Evolutionary conservation across 768 basidiomycete genomes (phyloP).

Genomic region (Lyophyllum semitale): DNA sequence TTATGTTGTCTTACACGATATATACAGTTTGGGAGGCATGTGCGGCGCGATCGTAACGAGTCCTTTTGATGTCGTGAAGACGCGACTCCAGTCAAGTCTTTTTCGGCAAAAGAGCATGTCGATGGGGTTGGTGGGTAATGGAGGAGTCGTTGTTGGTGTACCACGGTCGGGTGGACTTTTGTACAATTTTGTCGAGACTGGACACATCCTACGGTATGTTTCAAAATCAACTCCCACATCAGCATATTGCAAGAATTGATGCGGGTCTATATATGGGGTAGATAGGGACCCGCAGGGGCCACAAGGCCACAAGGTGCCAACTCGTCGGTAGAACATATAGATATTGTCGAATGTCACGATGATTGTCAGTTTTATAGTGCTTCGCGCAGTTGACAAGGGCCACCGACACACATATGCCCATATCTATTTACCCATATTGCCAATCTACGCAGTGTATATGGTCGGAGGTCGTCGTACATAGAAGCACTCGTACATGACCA

Average conservation of each 20-base stretch:
- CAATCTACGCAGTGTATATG: too few relatives aligned
- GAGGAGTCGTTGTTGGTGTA: conserved; percentile 37
- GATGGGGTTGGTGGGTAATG: conserved; percentile 39
- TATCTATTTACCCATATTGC: too few relatives aligned
- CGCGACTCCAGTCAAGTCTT: conserved; percentile 89
- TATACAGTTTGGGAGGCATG: conserved; percentile 89
- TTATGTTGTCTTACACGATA: background rate
- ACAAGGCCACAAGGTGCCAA: too few relatives aligned
- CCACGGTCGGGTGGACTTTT: conserved; percentile 61
- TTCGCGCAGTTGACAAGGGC: too few relatives aligned
- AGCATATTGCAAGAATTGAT: background rate
- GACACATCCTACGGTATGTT: conserved; percentile 77
- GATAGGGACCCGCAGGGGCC: too few relatives aligned
- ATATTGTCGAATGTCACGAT: too few relatives aligned
- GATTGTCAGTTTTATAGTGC: too few relatives aligned
- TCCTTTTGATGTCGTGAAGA: conserved; percentile 98
- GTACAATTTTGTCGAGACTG: conserved; percentile 95
- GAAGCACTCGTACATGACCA: too few relatives aligned
- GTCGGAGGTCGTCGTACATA: too few relatives aligned
- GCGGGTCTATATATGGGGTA: too few relatives aligned
- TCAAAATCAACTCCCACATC: background rate
- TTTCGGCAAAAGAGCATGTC: conserved; percentile 52
- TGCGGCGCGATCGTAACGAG: conserved; percentile 96
- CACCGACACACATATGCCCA: too few relatives aligned
- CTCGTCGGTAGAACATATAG: too few relatives aligned